Base-by-base conservation (phyloP, 2,329 filamentous ascomycete genomes). In the Fragosphaeria purpurea region DNA sequence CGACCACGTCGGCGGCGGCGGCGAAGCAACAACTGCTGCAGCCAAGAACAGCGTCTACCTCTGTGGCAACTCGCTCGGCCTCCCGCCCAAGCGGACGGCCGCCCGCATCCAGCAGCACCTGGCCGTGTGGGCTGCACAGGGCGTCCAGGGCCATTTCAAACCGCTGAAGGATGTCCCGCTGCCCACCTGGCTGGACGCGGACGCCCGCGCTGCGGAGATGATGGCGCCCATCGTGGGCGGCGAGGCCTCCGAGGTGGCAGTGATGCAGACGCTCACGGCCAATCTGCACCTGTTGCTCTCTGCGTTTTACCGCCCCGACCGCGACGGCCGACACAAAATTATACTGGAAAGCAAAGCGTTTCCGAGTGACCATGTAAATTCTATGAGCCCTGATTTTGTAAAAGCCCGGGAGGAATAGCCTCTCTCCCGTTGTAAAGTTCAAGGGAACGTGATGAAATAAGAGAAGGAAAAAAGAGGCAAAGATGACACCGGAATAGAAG, bases 271-370 rank as follows among this genome's bases (percentile, higher is more conserved):
- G 0, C 67, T 95, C 59, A 95, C 88, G 2, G 80, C 77, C 31
- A 94, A 94, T 63, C 65, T 95, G 52, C 88, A 95, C 65, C 66
- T 94, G 11, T 71, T 93, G 60, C 82, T 95, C 81, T 83, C 85
- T 6, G 87, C 85, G 65, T 94, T 94, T 68, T 95, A 93, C 69
- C 75, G 71, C 46, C 88, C 88, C 0, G 30, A 56, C 9, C 83
- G 74, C 0, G 60, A 74, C 68, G 67, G 67, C 56, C 66, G 72
- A 41, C 85, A 85, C 68, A 93, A 91, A 69, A 85, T 95, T 55
- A 85, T 94, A 47, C 74, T 93, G 11, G 88, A 95, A 66, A 86
- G 86, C 65, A 89, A 89, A 61, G 88, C 89, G 0, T 95, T 95
- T 59, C 90, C 89, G 0, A 90, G 85, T 65, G 89, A 95, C 62